phyloP scores from a whole-genome alignment of 192 early-diverging fungal species.

The Funneliformis mosseae region DNA sequence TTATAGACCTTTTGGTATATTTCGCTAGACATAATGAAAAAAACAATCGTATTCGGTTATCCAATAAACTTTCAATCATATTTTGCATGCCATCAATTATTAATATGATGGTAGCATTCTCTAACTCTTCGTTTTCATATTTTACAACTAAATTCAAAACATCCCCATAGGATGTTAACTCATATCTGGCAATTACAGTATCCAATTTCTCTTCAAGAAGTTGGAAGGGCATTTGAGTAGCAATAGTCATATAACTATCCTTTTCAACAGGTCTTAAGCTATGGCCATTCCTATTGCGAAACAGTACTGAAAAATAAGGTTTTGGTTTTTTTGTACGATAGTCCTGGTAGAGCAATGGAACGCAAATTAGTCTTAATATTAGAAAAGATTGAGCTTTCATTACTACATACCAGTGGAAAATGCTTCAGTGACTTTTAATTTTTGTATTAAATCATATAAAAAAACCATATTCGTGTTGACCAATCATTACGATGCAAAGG shows the following conservation, averaged over 20 bases:
- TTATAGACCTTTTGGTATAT: conserved; percentile 17
- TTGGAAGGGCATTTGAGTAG: conserved; percentile 38
- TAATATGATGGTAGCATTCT: conserved; percentile 36
- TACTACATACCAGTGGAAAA: no score
- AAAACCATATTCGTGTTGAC: no score
- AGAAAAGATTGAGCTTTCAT: no score
- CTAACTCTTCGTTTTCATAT: conserved; percentile 25
- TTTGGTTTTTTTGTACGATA: conserved; percentile 26
- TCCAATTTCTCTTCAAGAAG: conserved; percentile 33
- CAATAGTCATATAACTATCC: conserved; percentile 33
- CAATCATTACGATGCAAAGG: no score
- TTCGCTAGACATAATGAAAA: conserved; percentile 8
- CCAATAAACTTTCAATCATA: conserved; percentile 19
- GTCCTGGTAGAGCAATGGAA: conserved; percentile 24
- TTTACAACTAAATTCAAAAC: conserved; percentile 34
- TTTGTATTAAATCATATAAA: no score
- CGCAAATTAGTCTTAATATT: not conserved
- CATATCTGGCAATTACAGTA: conserved; percentile 33
- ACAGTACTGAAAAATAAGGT: conserved; percentile 24
- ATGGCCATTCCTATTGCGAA: conserved; percentile 29
- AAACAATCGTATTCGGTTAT: not conserved
- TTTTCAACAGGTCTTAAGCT: conserved; percentile 15
- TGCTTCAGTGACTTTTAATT: no score
- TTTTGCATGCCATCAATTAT: conserved; percentile 41
- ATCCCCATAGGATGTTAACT: conserved; percentile 22